A percentile compares a stretch with the other conserved stretches of the same genome.
Evolutionary conservation across 2,329 filamentous ascomycete genomes (phyloP).

Genomic region (Aureobasidium vineae): DNA sequence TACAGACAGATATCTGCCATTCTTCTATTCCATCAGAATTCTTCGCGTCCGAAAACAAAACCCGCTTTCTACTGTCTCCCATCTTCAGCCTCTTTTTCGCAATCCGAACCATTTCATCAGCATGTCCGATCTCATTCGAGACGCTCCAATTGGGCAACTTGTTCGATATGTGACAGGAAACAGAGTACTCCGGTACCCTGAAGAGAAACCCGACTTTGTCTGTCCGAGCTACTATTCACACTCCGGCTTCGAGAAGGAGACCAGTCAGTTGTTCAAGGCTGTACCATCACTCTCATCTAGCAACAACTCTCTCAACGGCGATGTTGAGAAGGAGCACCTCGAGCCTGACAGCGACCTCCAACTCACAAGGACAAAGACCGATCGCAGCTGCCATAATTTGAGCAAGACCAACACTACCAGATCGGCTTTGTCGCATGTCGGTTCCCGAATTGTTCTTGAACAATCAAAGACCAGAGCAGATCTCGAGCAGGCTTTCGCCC

Average conservation of each 20-base stretch:
- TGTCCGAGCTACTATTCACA: constrained; percentile 48
- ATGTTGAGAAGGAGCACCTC: neutral
- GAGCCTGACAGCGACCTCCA: neutral
- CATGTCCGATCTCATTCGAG: constrained; percentile 43
- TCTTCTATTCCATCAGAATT: neutral
- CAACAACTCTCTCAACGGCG: neutral
- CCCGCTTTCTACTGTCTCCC: too few relatives aligned
- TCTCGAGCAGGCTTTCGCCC: constrained; percentile 2
- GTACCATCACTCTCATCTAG: neutral
- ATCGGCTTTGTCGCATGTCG: constrained; percentile 17
- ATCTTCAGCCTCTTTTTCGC: neutral
- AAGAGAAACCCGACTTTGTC: constrained; percentile 56
- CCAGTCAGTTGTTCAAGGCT: neutral
- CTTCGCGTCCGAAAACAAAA: too few relatives aligned
- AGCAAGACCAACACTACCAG: constrained; percentile 13
- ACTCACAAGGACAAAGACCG: constrained; percentile 25
- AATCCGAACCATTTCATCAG: neutral
- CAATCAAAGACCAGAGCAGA: constrained; percentile 25
- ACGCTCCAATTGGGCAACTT: constrained; percentile 49
- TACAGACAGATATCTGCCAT: neutral
- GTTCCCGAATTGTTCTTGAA: constrained; percentile 25
- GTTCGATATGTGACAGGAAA: constrained; percentile 46
- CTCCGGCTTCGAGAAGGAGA: constrained; percentile 18
- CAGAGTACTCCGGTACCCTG: constrained; percentile 47
- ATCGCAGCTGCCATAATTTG: neutral